These are phyloP conservation scores for Trichoderma koningii DNA, from an alignment of 2,329 filamentous ascomycete genomes.

Conservation along the genomic window DNA sequence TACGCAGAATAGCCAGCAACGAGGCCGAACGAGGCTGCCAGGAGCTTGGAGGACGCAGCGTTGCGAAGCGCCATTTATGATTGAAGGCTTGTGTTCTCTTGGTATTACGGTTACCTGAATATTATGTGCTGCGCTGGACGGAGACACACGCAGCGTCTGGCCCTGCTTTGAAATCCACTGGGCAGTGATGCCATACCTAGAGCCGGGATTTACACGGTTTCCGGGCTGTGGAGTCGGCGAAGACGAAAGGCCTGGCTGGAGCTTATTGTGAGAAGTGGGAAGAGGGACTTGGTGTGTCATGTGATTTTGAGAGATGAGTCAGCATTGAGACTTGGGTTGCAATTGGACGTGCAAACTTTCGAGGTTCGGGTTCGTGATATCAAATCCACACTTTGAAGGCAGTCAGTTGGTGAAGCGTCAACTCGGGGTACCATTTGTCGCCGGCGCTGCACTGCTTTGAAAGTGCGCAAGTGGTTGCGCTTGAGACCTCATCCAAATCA, in stretches of 20 bases:
- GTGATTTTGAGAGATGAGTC: slow-evolving; percentile 20
- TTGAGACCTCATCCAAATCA: not conserved
- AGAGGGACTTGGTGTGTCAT: not conserved
- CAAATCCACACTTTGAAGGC: not conserved
- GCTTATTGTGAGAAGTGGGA: not conserved
- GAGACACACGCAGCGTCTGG: not conserved
- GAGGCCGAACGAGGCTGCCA: slow-evolving; percentile 37
- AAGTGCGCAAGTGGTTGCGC: not conserved
- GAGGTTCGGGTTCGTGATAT: slow-evolving; percentile 14
- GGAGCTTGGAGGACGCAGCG: slow-evolving; percentile 32
- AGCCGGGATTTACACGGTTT: slow-evolving; percentile 23
- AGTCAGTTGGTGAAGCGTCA: slow-evolving; percentile 5
- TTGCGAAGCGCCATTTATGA: slow-evolving; percentile 26
- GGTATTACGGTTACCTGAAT: not conserved
- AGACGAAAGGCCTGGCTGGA: not conserved
- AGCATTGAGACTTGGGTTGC: not conserved
- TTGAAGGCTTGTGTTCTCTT: not conserved
- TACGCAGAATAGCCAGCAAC: slow-evolving; percentile 38
- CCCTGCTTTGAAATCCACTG: slow-evolving; percentile 28
- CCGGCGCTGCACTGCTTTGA: not conserved
- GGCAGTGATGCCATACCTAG: slow-evolving; percentile 17
- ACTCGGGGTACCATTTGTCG: slow-evolving; percentile 9
- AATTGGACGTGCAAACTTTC: slow-evolving; percentile 26
- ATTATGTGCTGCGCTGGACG: not conserved
- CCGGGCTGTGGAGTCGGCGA: slow-evolving; percentile 16